These are phyloP conservation scores for Eutreptiella sp. DNA, from an alignment of 208 protist species.

Conservation along the genomic window DNA sequence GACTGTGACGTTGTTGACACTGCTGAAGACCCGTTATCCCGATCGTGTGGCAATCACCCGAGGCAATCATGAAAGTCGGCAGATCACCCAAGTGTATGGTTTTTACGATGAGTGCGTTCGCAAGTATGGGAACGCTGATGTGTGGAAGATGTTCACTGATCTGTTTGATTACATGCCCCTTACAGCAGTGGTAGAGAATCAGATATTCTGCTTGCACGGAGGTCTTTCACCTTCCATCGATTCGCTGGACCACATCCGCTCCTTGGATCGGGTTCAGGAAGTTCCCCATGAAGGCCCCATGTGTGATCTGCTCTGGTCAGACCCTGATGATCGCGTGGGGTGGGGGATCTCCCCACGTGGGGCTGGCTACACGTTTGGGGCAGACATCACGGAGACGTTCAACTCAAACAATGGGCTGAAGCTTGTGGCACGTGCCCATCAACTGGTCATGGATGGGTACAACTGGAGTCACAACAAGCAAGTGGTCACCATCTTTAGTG, in stretches of 20 bases:
- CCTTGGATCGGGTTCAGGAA: constrained; percentile 91
- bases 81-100: constrained; percentile 98
- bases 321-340: constrained; percentile 89
- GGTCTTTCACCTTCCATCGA: constrained; percentile 86
- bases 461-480: constrained; percentile 95
- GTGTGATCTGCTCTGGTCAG: constrained; percentile 98
- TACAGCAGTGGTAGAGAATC: constrained; percentile 90
- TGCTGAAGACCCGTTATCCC: constrained; percentile 92
- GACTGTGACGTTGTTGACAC: constrained; percentile 80
- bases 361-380: constrained; percentile 96
- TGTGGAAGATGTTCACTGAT: constrained; percentile 95
- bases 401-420: constrained; percentile 96
- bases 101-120: constrained; percentile 98
- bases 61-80: constrained; percentile 96
- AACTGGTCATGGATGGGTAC: constrained; percentile 97
- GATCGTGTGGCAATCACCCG: constrained; percentile 89
- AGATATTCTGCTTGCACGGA: constrained; percentile 95
- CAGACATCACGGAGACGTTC: constrained; percentile 95
- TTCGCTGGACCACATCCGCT: constrained; percentile 87
- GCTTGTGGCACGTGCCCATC: constrained; percentile 90
- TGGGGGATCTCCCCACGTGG: constrained; percentile 95
- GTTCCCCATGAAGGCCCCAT: constrained; percentile 98
- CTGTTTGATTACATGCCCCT: constrained; percentile 97
- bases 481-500: constrained; percentile 97
- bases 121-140: constrained; percentile 90